Evolutionary conservation across 1,284 basidiomycete species (phyloP).

Genomic region (Xerocomus amazonicus): DNA sequence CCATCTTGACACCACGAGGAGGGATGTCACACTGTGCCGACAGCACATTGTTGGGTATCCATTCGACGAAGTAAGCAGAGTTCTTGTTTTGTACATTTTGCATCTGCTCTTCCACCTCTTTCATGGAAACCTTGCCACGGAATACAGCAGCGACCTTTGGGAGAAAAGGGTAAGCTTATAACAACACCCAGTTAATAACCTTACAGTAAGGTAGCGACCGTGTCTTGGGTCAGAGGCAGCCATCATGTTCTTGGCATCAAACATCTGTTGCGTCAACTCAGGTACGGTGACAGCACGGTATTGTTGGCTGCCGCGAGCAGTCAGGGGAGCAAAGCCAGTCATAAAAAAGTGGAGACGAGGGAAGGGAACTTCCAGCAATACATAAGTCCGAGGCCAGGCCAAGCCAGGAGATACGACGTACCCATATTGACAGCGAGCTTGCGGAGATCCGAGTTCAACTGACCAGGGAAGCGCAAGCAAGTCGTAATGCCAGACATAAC

Average conservation of each 20-base stretch:
- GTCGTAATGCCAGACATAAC: conserved; percentile 99
- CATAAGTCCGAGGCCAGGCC: neutral
- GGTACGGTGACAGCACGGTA: conserved; percentile 95
- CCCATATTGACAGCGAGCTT: conserved; percentile 99
- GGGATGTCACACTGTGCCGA: conserved; percentile 96
- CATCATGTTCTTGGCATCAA: conserved; percentile 99
- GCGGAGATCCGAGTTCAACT: conserved; percentile 95
- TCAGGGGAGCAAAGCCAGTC: conserved; percentile 95
- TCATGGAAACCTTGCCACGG: conserved; percentile 99
- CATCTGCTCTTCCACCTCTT: conserved; percentile 98
- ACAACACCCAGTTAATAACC: conserved; percentile 17
- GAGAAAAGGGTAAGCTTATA: conserved; percentile 2
- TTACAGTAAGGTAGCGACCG: conserved; percentile 88
- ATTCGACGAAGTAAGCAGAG: conserved; percentile 96
- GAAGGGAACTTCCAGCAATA: conserved; percentile 71
- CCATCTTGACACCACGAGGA: conserved; percentile 92
- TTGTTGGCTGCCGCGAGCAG: conserved; percentile 88
- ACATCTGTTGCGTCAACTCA: conserved; percentile 97
- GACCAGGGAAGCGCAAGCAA: conserved; percentile 96
- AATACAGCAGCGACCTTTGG: conserved; percentile 89
- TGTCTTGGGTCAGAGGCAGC: conserved; percentile 93
- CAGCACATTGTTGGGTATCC: conserved; percentile 98
- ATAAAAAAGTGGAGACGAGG: conserved; percentile 99
- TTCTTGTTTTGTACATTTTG: conserved; percentile 97
- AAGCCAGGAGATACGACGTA: conserved; percentile 35